A percentile compares a stretch with the other conserved stretches of the same genome.
These are phyloP conservation scores for Cryoendolithus antarcticus DNA, from an alignment of 2,329 filamentous ascomycete species.

Conservation along the genomic window DNA sequence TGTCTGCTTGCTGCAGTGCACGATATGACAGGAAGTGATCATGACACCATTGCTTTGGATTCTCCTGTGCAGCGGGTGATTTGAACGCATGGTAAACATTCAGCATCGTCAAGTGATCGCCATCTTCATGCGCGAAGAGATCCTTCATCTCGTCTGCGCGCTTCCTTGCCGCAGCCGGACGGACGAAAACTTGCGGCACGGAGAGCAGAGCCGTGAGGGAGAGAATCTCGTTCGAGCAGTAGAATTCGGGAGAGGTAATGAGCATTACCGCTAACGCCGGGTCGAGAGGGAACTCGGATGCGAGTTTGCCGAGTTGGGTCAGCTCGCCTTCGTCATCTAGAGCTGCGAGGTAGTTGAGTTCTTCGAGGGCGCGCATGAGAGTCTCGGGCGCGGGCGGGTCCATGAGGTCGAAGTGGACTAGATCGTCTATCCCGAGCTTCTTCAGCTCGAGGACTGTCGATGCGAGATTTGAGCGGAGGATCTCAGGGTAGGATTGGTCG, in stretches of 20 bases:
- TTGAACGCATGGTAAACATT: conserved; percentile 99
- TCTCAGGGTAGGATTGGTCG: conserved; percentile 92
- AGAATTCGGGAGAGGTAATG: conserved; percentile 93
- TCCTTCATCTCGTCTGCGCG: conserved; percentile 96
- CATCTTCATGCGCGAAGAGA: conserved; percentile 81
- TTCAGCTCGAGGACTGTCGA: conserved; percentile 94
- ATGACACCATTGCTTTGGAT: conserved; percentile 86
- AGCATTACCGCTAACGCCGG: conserved; percentile 93
- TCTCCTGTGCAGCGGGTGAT: conserved; percentile 52
- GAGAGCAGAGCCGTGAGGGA: conserved; percentile 90
- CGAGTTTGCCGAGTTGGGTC: conserved; percentile 70
- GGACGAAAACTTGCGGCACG: conserved; percentile 85
- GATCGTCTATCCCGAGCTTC: conserved; percentile 87
- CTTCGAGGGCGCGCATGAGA: conserved; percentile 92
- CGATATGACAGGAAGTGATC: conserved; percentile 89
- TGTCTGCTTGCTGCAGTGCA: conserved; percentile 83
- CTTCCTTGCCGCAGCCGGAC: conserved; percentile 73
- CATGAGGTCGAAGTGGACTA: conserved; percentile 98
- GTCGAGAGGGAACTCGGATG: conserved; percentile 91
- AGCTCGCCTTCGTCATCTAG: conserved; percentile 93
- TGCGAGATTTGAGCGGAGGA: conserved; percentile 84
- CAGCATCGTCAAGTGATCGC: conserved; percentile 88
- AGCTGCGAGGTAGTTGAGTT: conserved; percentile 94
- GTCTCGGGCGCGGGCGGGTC: conserved; percentile 96
- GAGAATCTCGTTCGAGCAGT: conserved; percentile 95